phyloP scores from a whole-genome alignment of 2,329 filamentous ascomycete species.

The Aureobasidium sp. region DNA sequence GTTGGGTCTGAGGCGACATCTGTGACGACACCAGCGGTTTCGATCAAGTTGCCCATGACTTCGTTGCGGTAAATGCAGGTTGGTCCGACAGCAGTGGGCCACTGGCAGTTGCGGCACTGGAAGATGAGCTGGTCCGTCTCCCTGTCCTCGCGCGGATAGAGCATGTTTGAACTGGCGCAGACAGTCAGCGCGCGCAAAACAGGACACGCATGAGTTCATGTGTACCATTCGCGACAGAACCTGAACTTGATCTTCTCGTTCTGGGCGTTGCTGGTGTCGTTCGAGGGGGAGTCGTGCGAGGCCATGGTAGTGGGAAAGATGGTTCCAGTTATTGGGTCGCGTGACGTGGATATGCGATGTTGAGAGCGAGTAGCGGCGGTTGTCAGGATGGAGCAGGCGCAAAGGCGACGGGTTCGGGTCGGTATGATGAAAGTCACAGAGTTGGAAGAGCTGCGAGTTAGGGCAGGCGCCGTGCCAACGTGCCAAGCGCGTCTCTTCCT shows the following conservation, averaged over 20 bases:
- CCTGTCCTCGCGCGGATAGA: conserved; percentile 94
- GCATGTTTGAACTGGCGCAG: conserved; percentile 70
- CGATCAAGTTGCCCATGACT: conserved; percentile 81
- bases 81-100: conserved; percentile 75
- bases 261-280: conserved; percentile 28
- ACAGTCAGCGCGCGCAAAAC: neutral
- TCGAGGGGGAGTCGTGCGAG: conserved; percentile 23
- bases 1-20: conserved; percentile 97
- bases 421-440: neutral
- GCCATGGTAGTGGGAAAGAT: conserved; percentile 16
- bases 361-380: neutral
- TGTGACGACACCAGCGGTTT: conserved; percentile 94
- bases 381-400: neutral
- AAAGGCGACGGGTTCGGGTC: neutral
- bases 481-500: neutral
- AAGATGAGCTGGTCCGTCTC: conserved; percentile 79
- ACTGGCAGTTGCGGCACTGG: conserved; percentile 91
- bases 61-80: conserved; percentile 94
- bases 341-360: neutral
- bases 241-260: conserved; percentile 82
- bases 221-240: conserved; percentile 92
- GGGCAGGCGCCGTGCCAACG: neutral
- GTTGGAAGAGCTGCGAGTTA: neutral
- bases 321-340: neutral
- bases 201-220: neutral